These are phyloP conservation scores for Apiotrichum domesticum DNA, from an alignment of 1,284 basidiomycete genomes.

Conservation along the genomic window DNA sequence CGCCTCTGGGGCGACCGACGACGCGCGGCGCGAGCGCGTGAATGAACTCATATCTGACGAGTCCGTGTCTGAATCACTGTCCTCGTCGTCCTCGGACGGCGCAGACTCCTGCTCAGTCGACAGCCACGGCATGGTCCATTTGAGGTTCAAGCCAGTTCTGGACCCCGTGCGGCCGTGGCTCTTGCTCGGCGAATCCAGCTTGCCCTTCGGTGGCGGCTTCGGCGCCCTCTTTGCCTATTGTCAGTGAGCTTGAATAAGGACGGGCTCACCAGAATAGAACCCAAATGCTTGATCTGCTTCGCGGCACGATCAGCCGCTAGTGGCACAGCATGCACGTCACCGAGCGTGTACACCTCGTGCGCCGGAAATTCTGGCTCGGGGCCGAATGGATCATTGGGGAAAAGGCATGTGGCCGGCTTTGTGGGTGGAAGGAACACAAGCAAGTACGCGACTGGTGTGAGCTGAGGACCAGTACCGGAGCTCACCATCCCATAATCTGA, in stretches of 20 bases:
- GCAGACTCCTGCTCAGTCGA: no score
- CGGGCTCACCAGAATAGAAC: conserved; percentile 20
- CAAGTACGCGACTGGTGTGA: conserved; percentile 40
- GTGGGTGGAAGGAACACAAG: conserved; percentile 38
- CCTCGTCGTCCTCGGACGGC: neutral
- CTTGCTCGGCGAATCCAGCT: neutral
- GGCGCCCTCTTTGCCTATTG: conserved; percentile 17
- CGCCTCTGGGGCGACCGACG: conserved; percentile 28
- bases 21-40: conserved; percentile 6
- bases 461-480: neutral
- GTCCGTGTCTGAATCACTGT: conserved; percentile 9
- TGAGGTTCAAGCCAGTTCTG: conserved; percentile 10
- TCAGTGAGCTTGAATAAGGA: neutral
- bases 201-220: conserved; percentile 7
- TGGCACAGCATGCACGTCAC: conserved; percentile 37
- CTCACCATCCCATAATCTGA: conserved; percentile 45
- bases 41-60: neutral
- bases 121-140: conserved; percentile 12
- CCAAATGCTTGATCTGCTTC: conserved; percentile 18
- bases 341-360: conserved; percentile 32
- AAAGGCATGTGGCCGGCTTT: conserved; percentile 23
- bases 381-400: conserved; percentile 18
- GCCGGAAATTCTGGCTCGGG: conserved; percentile 5
- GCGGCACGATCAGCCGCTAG: conserved; percentile 24
- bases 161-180: conserved; percentile 4